Evolutionary conservation across 306 rosid species (phyloP).

Genomic region (Malus asiatica): DNA sequence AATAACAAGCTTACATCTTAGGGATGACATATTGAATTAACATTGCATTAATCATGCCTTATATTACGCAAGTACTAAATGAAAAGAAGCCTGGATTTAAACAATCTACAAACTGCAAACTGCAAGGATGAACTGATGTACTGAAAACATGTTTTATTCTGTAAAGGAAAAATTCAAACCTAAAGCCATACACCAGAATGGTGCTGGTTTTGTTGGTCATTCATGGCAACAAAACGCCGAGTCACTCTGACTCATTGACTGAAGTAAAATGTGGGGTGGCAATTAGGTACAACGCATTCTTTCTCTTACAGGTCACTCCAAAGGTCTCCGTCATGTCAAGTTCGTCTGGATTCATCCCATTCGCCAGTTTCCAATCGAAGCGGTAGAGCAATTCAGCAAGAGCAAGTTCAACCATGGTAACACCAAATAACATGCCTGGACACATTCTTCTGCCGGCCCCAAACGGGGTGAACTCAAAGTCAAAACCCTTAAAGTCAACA

Average conservation of each 20-base stretch:
- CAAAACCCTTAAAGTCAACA: neutral
- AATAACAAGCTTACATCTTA: no score
- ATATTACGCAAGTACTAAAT: no score
- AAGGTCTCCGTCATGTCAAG: neutral
- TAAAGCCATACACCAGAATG: no score
- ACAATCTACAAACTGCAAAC: no score
- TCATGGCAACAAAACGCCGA: no score
- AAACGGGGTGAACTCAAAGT: slow-evolving; percentile 1
- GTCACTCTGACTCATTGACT: neutral
- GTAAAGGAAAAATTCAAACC: no score
- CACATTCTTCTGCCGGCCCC: slow-evolving; percentile 16
- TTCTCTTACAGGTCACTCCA: neutral
- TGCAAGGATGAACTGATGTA: no score
- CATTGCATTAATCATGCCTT: no score
- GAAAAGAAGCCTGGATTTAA: no score
- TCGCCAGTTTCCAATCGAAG: neutral
- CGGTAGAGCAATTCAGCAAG: neutral
- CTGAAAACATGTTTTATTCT: no score
- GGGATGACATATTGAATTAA: no score
- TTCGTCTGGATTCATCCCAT: neutral
- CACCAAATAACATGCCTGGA: neutral
- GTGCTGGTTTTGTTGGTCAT: no score
- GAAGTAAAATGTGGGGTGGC: neutral
- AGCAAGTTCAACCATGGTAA: neutral
- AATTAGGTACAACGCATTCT: neutral